Base-by-base conservation (phyloP, 176 grass and related monocot species). In the Musa beccarii region DNA sequence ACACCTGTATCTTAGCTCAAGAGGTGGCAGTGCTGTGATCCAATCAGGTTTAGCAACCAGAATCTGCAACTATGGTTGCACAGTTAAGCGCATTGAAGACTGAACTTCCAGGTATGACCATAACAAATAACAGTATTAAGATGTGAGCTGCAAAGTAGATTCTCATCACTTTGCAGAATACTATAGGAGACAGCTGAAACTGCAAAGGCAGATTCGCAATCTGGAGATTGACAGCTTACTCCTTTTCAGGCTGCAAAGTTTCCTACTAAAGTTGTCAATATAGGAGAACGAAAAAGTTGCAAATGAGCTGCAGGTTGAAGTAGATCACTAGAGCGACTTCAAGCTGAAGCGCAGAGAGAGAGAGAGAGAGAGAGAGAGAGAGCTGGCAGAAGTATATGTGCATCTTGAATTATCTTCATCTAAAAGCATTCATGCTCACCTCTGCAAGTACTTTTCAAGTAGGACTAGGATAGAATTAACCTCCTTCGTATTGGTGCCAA, bases 281-380 rank as follows among this genome's bases (percentile, higher is more conserved):
- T 96, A 96, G 65, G 89, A 91, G 79, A 96, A 91, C 50, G 85
- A 83, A 19, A 96, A 88, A 71, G 82, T 91, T 17, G 76, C 77
- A 23, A 67, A 87, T 23, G 92, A 91, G 53, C 59, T 96, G 53
- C 79, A 84, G 68, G 66, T 77, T 69, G 84, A 81, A 66, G 68
- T 89, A 20, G 82, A 96, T 77, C 86, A 85, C 69, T 83, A 17
- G 85, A 76, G 76, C 82, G 54, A 16, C 79, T 91, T 28, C 86
- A 87, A 53, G 49, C 20, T 43, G 34, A 43, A 43, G 0, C 34
- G 3, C 34, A 43, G 34, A 43, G 34, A 43, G 34, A 43, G 34
- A 43, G 4, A 49, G 82, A 96, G 52, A 20, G 22, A 22, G 22
- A 22, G 22, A 22, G 79, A n/a, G 92, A 91, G 54, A 89, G 81